Percentiles rank a stretch among this genome's conserved stretches.
Conservation (phyloP, 495 filamentous ascomycete species). For the Xylaria castorea region DNA sequence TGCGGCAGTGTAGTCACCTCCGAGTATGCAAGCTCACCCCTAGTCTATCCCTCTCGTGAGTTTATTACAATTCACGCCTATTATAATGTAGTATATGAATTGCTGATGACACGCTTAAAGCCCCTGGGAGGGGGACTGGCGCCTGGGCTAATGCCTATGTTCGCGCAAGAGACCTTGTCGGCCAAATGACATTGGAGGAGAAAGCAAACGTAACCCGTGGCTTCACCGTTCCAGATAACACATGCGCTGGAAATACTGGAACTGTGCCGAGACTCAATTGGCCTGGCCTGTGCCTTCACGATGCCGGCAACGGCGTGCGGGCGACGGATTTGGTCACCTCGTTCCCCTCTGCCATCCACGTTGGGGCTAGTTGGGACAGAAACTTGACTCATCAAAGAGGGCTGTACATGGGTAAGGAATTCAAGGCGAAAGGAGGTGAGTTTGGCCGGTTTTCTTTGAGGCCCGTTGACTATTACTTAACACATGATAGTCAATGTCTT, state of each 20-base stretch:
- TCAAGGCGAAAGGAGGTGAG: conserved; percentile 61
- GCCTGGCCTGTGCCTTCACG: conserved; percentile 67
- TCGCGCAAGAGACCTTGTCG: conserved; percentile 43
- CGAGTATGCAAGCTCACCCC: conserved; percentile 54
- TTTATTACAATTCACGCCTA: not conserved
- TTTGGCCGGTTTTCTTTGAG: not conserved
- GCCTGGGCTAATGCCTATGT: conserved; percentile 45
- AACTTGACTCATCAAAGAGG: conserved; percentile 58
- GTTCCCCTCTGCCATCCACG: conserved; percentile 64
- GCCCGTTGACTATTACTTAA: not conserved
- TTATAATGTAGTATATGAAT: not conserved
- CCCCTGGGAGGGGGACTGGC: conserved; percentile 56
- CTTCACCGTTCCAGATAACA: conserved; percentile 42
- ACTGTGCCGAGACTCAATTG: conserved; percentile 62
- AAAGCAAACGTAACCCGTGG: conserved; percentile 50
- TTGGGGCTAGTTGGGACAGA: conserved; percentile 63
- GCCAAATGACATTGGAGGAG: conserved; percentile 49
- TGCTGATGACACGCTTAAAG: conserved; percentile 39
- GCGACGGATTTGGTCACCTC: conserved; percentile 66
- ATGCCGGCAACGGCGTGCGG: conserved; percentile 68
- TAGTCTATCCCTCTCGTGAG: conserved; percentile 61
- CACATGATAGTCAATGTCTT: conserved; percentile 65
- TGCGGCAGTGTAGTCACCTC: conserved; percentile 10
- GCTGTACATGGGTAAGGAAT: conserved; percentile 62
- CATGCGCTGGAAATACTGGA: conserved; percentile 59